Percentiles rank a stretch among this genome's conserved stretches.
Evolutionary conservation across 1,284 basidiomycete genomes (phyloP).

Genomic region (Afroboletus lepidellus): DNA sequence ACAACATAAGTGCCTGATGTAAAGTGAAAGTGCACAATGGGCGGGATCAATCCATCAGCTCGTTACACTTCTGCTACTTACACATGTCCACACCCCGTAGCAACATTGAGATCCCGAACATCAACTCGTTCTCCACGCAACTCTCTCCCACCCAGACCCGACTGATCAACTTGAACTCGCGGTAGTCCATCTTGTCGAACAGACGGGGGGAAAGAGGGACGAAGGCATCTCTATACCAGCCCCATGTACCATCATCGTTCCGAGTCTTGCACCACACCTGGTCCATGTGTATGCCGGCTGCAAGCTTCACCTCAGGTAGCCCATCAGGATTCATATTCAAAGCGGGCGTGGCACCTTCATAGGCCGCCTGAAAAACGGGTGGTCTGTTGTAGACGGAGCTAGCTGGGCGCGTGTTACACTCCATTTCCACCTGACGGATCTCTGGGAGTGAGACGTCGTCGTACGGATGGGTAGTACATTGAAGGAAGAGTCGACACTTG

Average conservation of each 20-base stretch:
- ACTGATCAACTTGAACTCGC: slow-evolving; percentile 28
- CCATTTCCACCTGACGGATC: slow-evolving; percentile 20
- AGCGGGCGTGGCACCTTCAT: slow-evolving; percentile 11
- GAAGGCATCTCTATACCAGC: slow-evolving; percentile 32
- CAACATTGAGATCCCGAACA: slow-evolving; percentile 28
- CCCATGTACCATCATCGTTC: slow-evolving; percentile 20
- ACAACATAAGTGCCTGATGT: too few species aligned
- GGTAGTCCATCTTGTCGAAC: slow-evolving; percentile 34
- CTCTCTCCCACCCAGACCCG: slow-evolving; percentile 17
- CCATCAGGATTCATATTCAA: background rate
- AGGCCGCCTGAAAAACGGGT: slow-evolving; percentile 14
- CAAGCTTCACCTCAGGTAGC: background rate
- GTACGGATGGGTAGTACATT: slow-evolving; percentile 17
- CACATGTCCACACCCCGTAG: slow-evolving; percentile 21
- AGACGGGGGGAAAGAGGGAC: slow-evolving; percentile 33
- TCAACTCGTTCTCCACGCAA: slow-evolving; percentile 12
- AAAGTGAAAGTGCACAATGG: too few species aligned
- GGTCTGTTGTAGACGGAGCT: slow-evolving; percentile 5
- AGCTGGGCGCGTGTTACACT: slow-evolving; percentile 18
- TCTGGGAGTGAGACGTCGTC: slow-evolving; percentile 9
- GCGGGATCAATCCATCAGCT: background rate
- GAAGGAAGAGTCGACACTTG: slow-evolving; percentile 25
- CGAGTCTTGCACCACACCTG: slow-evolving; percentile 17
- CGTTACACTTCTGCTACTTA: background rate
- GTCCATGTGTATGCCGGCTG: slow-evolving; percentile 25